Percentiles rank a stretch among this genome's conserved stretches.
These are phyloP conservation scores for Mucuna pruriens DNA, from an alignment of 306 rosid species.

Conservation along the genomic window DNA sequence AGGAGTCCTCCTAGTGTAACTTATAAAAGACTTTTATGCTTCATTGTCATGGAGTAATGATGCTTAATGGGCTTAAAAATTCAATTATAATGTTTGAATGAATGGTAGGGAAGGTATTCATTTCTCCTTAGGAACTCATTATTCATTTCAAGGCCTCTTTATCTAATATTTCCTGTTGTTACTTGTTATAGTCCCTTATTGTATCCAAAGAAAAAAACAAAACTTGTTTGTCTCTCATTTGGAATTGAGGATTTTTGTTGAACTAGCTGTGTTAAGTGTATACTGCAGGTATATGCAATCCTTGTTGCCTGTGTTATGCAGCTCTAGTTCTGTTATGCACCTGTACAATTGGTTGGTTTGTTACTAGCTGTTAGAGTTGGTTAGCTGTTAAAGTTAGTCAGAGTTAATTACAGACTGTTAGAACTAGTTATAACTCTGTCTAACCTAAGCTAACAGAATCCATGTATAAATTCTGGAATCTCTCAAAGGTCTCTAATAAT, in stretches of 20 bases:
- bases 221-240: background rate
- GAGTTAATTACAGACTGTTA: background rate
- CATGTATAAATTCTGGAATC: too few relatives aligned
- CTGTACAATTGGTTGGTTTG: background rate
- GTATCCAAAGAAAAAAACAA: background rate
- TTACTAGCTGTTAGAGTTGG: background rate
- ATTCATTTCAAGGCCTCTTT: background rate
- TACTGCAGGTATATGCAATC: background rate
- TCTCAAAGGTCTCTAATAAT: background rate
- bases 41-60: background rate
- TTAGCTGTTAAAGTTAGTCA: background rate
- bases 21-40: background rate
- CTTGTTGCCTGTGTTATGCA: background rate
- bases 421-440: background rate
- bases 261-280: background rate
- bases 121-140: background rate
- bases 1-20: background rate
- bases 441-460: background rate
- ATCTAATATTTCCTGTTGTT: background rate
- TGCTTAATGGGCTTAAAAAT: background rate
- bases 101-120: background rate
- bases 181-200: background rate
- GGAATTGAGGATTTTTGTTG: background rate
- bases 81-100: background rate
- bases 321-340: background rate